These are phyloP conservation scores for Bacidia rubella DNA, from an alignment of 495 filamentous ascomycete species.

Conservation along the genomic window DNA sequence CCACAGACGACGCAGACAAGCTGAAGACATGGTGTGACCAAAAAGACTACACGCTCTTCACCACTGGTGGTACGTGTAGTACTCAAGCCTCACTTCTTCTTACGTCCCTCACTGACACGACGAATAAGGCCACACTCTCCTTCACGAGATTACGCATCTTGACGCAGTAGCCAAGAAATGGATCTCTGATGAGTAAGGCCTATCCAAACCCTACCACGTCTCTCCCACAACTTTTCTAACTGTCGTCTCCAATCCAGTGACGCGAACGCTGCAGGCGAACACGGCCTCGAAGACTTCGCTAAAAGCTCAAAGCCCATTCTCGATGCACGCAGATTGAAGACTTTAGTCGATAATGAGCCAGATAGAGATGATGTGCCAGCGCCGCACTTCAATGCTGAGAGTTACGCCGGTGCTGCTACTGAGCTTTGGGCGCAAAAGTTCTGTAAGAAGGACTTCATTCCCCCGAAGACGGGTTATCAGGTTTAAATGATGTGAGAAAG, in stretches of 20 bases:
- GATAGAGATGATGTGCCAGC: slow-evolving; percentile 2
- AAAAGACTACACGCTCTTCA: slow-evolving; percentile 1
- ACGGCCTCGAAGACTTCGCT: slow-evolving; percentile 1
- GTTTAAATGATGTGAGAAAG: too few relatives aligned
- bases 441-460: slow-evolving; percentile 8
- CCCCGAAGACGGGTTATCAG: slow-evolving; percentile 5
- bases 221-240: not conserved
- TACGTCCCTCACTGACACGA: too few relatives aligned
- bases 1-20: not conserved
- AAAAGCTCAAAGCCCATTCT: slow-evolving; percentile 1
- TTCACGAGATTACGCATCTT: too few relatives aligned
- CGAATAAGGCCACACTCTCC: too few relatives aligned
- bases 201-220: too few relatives aligned
- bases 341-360: slow-evolving; percentile 4
- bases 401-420: slow-evolving; percentile 5
- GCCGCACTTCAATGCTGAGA: not conserved
- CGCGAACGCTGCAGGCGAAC: not conserved
- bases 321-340: slow-evolving; percentile 5
- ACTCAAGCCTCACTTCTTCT: not conserved
- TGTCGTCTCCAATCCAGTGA: not conserved
- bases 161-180: too few relatives aligned
- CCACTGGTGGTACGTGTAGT: not conserved
- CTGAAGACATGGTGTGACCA: not conserved
- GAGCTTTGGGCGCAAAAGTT: slow-evolving; percentile 6
- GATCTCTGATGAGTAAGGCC: too few relatives aligned